Base-by-base conservation (phyloP, 306 rosid genomes). In the Mimosa bimucronata region DNA sequence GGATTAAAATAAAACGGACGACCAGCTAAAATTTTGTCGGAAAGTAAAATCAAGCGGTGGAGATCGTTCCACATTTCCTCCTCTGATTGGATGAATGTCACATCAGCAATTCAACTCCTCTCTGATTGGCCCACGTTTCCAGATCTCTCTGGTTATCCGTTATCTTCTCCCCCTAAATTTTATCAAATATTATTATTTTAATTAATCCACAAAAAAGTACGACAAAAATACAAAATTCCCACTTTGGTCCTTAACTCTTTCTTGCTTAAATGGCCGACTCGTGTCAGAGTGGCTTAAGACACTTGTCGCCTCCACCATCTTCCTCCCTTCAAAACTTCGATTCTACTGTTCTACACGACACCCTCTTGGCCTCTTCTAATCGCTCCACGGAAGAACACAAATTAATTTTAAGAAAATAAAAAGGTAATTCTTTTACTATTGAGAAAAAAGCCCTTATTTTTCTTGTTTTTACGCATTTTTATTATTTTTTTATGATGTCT, bases 271-370 rank as follows among this genome's bases (percentile, higher is more conserved):
- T 81, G 55, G 61, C 29, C 61, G 86, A 83, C 85, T 76, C 78
- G 89, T 79, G 91, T 78, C 75, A 23, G 70, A 81, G 77, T 81
- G 25, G 77, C 84, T 48, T 41, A 55, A 82, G 94, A 91, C 98
- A 91, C 98, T 88, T 93, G 98, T 88, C 93, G 87, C 66, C 66
- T 29, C 88, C 82, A 81, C 90, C 87, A 62, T 40, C 73, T 30
- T 83, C 71, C 81, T 80, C 14, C 70, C 74, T 79, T 15, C 73
- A 64, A 58, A 70, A 53, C 85, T 73, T 77, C 79, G 3, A 3
- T 34, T 6, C 38, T 34, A 34, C 38, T 34, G 38, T 75, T 79
- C 73, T 75, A 78, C 91, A 81, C 87, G 76, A 79, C 91, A 76
- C 82, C 41, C 83, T 50, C 41, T 29, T 11, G 73, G 81, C 41